Base-by-base conservation (phyloP, 352 stramenopile species). In the Phytophthora pini region DNA sequence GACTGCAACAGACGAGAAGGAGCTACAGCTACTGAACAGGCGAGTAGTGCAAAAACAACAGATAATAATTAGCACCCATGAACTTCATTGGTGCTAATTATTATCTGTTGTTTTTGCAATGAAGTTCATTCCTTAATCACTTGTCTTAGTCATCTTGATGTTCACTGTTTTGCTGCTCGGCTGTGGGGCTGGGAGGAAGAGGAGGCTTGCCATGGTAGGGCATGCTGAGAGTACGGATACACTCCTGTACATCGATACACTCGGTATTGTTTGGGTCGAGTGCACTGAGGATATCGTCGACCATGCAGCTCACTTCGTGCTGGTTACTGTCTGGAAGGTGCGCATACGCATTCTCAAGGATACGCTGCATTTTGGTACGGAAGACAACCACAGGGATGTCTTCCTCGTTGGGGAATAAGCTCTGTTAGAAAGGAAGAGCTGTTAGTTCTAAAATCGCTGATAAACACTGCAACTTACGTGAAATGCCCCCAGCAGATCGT, bases 201-300 rank as follows among this genome's bases (percentile, higher is more conserved):
- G 27, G 27, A 26, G 58, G 10, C 17, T 51, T 69, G 55, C 45
- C 51, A 58, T 78, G 80, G 68, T 90, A 88, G 20, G 74, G 57
- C n/a, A 70, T 79, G 29, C 65, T 79, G 11, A 87, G 65, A 51
- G 88, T 83, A 36, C 82, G 79, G 36, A 90, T 87, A 50, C 82
- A 88, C 44, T 90, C 82, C 32, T 88, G 81, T 17, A 88, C 77
- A 47, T 88, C 81, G 45, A 90, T 85, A 67, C 79, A 88, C 58
- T 90, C 81, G 61, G 82, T 88, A 58, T 87, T 86, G 68, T 88
- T 82, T 12, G 82, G 79, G 41, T 90, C 79, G 26, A 90, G 71
- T 17, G 79, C 75, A 40, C 75, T 90, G 36, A 90, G 57, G 47
- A 88, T 87, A 59, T 88, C 82, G 68, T 90, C 79, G 26, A 90